A percentile compares a stretch with the other conserved stretches of the same genome.
phyloP scores from a whole-genome alignment of 2,329 filamentous ascomycete species.

The Cladosporium sphaerospermum region DNA sequence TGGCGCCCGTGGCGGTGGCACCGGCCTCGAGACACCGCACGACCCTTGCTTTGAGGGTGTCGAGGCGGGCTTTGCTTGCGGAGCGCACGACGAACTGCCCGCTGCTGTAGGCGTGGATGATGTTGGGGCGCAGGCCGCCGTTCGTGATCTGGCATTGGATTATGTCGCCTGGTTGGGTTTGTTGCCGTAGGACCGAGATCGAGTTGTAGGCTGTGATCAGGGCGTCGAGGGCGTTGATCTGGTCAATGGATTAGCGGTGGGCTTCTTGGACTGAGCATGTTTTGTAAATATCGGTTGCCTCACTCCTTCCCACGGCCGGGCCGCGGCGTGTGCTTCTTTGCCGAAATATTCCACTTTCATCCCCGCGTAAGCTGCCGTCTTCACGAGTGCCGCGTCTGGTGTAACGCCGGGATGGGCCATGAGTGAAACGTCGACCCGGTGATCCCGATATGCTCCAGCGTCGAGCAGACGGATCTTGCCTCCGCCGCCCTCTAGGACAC shows the following conservation, averaged over 20 bases:
- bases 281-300: not conserved
- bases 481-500: conserved; percentile 25
- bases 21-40: conserved; percentile 42
- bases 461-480: conserved; percentile 43
- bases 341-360: conserved; percentile 48
- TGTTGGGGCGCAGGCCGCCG: conserved; percentile 29
- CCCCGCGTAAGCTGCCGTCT: conserved; percentile 46
- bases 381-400: conserved; percentile 43
- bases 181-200: conserved; percentile 34
- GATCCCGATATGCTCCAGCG: conserved; percentile 38
- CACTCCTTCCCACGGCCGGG: conserved; percentile 27
- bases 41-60: conserved; percentile 29
- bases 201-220: conserved; percentile 29
- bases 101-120: conserved; percentile 36
- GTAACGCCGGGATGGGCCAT: conserved; percentile 32
- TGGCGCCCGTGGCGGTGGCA: conserved; percentile 27
- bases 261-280: too few relatives aligned
- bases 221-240: conserved; percentile 31
- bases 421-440: conserved; percentile 31
- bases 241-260: not conserved
- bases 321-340: conserved; percentile 33
- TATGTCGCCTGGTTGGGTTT: conserved; percentile 35
- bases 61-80: conserved; percentile 23
- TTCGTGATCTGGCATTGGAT: conserved; percentile 30
- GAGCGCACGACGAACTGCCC: conserved; percentile 35